Evolutionary conservation across 2,329 filamentous ascomycete genomes (phyloP).

Genomic region (Raffaelea arxii): DNA sequence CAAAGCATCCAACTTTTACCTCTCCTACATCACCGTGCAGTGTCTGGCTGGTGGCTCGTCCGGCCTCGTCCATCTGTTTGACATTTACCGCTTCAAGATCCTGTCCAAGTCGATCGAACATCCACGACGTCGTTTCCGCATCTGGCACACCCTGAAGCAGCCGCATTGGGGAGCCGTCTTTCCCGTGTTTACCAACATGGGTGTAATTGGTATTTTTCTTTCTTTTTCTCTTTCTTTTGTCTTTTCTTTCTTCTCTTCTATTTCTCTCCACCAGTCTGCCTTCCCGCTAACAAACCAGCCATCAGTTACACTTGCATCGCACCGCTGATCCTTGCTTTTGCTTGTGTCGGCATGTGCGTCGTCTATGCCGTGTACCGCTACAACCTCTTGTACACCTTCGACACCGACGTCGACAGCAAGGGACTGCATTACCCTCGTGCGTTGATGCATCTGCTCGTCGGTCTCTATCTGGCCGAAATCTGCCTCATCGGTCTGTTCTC

Average conservation of each 20-base stretch:
- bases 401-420: constrained; percentile 74
- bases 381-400: constrained; percentile 74
- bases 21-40: constrained; percentile 79
- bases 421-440: constrained; percentile 82
- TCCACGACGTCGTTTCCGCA: constrained; percentile 69
- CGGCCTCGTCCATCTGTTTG: constrained; percentile 63
- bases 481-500: constrained; percentile 76
- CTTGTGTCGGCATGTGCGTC: constrained; percentile 62
- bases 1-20: constrained; percentile 67
- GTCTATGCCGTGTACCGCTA: constrained; percentile 84
- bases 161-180: constrained; percentile 71
- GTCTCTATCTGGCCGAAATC: constrained; percentile 70
- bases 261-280: not conserved
- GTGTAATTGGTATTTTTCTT: constrained; percentile 48
- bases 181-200: constrained; percentile 65
- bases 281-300: constrained; percentile 22
- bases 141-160: constrained; percentile 59
- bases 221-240: not conserved
- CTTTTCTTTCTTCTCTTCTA: not conserved
- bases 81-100: constrained; percentile 33
- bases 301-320: constrained; percentile 79
- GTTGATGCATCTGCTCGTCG: constrained; percentile 74
- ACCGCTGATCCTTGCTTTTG: constrained; percentile 72
- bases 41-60: constrained; percentile 68
- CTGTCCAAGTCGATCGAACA: constrained; percentile 66